Percentiles rank a stretch among this genome's conserved stretches.
phyloP scores from a whole-genome alignment of 345 rosid species.

The Gossypioides kirkii region DNA sequence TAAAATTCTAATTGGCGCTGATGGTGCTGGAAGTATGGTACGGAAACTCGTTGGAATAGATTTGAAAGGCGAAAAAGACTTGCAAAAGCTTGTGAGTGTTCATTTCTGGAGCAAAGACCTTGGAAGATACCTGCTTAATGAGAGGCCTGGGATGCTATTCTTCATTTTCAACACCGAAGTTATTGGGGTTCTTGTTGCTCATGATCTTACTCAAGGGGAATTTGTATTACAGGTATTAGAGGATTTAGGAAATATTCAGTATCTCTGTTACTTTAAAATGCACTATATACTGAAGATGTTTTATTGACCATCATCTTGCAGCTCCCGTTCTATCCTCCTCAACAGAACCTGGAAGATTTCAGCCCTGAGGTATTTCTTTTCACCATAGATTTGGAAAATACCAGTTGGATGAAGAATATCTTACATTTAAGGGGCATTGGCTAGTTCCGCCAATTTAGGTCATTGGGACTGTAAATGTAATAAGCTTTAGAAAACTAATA shows the following conservation, averaged over 20 bases:
- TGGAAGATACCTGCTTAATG: conserved; percentile 54
- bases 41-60: conserved; percentile 60
- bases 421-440: neutral
- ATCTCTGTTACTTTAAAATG: neutral
- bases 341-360: conserved; percentile 73
- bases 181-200: conserved; percentile 92
- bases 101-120: conserved; percentile 83
- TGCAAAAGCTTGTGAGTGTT: conserved; percentile 86
- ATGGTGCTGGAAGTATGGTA: conserved; percentile 84
- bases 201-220: conserved; percentile 86
- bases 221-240: conserved; percentile 75
- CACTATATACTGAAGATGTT: neutral
- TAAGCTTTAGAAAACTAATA: neutral
- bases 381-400: conserved; percentile 3
- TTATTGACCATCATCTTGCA: conserved; percentile 28
- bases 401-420: neutral
- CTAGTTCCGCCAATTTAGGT: neutral
- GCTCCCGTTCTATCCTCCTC: conserved; percentile 95
- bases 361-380: conserved; percentile 51
- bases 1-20: conserved; percentile 67
- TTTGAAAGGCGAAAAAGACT: conserved; percentile 67
- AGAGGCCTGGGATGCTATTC: conserved; percentile 87
- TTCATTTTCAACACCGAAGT: conserved; percentile 84
- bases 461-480: neutral
- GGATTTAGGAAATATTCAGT: conserved; percentile 2